phyloP scores from a whole-genome alignment of 805 yeast species.

The Spathaspora passalidarum region DNA sequence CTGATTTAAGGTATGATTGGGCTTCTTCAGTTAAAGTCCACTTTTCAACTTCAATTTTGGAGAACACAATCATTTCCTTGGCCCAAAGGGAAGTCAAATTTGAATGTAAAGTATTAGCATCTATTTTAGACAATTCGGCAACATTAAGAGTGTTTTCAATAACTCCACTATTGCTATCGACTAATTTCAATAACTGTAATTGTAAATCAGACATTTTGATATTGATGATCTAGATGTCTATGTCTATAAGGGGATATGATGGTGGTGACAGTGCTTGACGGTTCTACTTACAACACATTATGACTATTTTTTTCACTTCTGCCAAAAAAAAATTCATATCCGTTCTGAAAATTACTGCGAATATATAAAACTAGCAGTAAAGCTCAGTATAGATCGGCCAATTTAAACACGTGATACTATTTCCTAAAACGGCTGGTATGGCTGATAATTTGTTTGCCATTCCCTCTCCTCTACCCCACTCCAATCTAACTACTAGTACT shows the following conservation, averaged over 20 bases:
- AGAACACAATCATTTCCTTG: slow-evolving; percentile 72
- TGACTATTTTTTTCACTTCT: neutral
- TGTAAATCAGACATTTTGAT: slow-evolving; percentile 65
- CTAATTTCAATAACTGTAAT: slow-evolving; percentile 56
- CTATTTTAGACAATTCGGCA: slow-evolving; percentile 56
- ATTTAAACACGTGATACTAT: neutral
- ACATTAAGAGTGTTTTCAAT: slow-evolving; percentile 67
- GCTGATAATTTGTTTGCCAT: too few relatives aligned
- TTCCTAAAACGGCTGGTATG: neutral
- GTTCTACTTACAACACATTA: neutral
- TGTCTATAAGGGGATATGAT: neutral
- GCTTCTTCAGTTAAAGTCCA: slow-evolving; percentile 84
- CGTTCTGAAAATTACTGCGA: neutral
- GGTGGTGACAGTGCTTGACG: neutral
- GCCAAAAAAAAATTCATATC: neutral
- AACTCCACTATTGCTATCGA: slow-evolving; percentile 46
- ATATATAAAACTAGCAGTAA: neutral
- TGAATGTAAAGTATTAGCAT: slow-evolving; percentile 68
- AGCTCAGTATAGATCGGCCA: neutral
- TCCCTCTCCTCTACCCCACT: too few relatives aligned
- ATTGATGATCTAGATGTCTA: neutral
- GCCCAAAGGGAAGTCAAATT: slow-evolving; percentile 85
- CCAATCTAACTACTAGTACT: too few relatives aligned
- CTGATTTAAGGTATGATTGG: slow-evolving; percentile 67
- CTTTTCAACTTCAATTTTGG: slow-evolving; percentile 68